Evolutionary conservation across 495 filamentous ascomycete genomes (phyloP), one percentile per base, ranked within the genome.

Genomic region (Chaetomium tenue): DNA sequence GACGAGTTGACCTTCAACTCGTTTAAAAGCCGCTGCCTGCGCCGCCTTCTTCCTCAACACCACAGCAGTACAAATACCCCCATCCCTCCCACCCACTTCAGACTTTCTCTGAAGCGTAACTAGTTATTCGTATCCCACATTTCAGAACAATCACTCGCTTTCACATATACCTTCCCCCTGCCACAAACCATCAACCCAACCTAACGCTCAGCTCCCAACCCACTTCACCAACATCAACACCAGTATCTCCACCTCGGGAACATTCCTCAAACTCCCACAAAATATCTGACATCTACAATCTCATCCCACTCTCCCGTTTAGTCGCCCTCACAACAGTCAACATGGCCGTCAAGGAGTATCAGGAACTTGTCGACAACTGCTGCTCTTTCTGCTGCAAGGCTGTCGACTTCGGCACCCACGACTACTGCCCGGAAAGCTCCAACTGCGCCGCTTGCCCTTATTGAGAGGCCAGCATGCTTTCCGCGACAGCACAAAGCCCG

Each of bases 351-450:
- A 73, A 75, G 64, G 79, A 80, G 66, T 68, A 63, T 66, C 70
- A 78, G 64, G 72, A 76, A 65, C 78, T 79, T 61, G 79, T 82
- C 74, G 72, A 81, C 74, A 63, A 78, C 58, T 82, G 79, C 77
- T 82, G 79, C 79, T 78, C 78, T 26, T 82, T 78, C 64, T 82
- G 79, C 76, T 82, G 79, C 78, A 81, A 79, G 72, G 79, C 79
- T 47, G 71, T 79, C 60, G 79, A 82, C 72, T 82, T 80, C 42
- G 79, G 79, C 66, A 82, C 79, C 46, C 79, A 82, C 68, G 79
- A 82, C 68, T 82, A 80, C 71, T 82, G 79, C 77, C 77, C 77
- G 22, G 67, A 60, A 48, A 72, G 72, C 69, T 66, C 70, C 40
- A 71, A 79, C 62, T 82, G 78, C 71, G 77, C 76, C 26, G 66